Evolutionary conservation across 2,329 filamentous ascomycete genomes (phyloP), one percentile per base, ranked within the genome.

Genomic region (Rhynchosporium agropyri): DNA sequence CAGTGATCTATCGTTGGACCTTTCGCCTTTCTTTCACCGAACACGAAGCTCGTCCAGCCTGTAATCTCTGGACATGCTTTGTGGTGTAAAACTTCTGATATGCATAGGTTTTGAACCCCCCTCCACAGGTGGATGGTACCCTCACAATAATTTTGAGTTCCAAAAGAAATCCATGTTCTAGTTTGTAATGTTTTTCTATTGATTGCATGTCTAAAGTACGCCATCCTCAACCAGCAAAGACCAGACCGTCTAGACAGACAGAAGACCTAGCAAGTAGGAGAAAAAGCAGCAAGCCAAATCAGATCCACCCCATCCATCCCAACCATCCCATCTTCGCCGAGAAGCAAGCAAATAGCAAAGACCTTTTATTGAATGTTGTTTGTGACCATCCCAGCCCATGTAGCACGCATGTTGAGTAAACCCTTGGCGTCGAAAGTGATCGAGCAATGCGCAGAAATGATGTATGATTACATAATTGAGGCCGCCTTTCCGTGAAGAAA

Each of bases 391-490:
- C 33, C 33, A 58, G 59, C 59, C 40, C 58, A 59, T 49, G 50
- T 49, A 46, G 56, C 64, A 62, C 28, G 61, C 64, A 65, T 57
- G 46, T 48, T 49, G 58, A 55, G 55, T 58, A 55, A 61, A 36
- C 33, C 61, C 54, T 55, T 65, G 59, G 65, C 50, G 61, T 57
- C 53, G 36, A 58, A 45, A 68, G 61, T 60, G 64, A 61, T 65
- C 59, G 61, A 64, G 65, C 68, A 33, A 61, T 66, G 63, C 64
- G 65, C 66, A 68, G 64, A 63, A 62, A 54, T 69, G 67, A 63
- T 71, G 68, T 73, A 73, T 72, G 67, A 69, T 65, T 71, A 72
- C 70, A 72, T 69, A 64, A 63, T 69, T 62, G 68, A 67, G 63
- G 45, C 20, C 20, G 20, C 20, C 20, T 61, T 60, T 63, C 60